Conservation (phyloP, 1,284 basidiomycete genomes). For the Tetrapyrgos nigripes region DNA sequence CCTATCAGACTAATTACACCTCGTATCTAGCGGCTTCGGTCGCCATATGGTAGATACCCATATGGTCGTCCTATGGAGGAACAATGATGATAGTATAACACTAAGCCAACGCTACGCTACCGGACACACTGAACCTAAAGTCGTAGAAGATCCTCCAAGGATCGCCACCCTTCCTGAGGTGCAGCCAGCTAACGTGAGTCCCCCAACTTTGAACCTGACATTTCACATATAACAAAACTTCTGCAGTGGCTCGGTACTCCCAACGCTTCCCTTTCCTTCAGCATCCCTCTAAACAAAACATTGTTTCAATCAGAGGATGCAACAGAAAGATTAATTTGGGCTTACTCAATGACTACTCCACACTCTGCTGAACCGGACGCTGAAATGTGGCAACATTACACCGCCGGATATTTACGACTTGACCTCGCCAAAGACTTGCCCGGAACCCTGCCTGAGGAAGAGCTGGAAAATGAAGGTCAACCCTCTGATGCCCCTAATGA, state of each 20-base stretch:
- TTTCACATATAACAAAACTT: neutral
- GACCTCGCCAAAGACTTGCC: slow-evolving; percentile 49
- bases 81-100: slow-evolving; percentile 47
- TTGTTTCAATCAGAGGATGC: slow-evolving; percentile 37
- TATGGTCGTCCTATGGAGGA: slow-evolving; percentile 55
- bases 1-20: slow-evolving; percentile 10
- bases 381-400: slow-evolving; percentile 51
- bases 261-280: slow-evolving; percentile 42
- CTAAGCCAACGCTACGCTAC: slow-evolving; percentile 45
- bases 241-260: slow-evolving; percentile 32
- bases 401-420: slow-evolving; percentile 51
- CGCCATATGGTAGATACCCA: slow-evolving; percentile 51
- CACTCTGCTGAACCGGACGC: slow-evolving; percentile 41
- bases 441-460: slow-evolving; percentile 7
- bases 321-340: slow-evolving; percentile 54
- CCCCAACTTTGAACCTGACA: neutral
- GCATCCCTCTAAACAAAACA: slow-evolving; percentile 47
- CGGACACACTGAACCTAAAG: slow-evolving; percentile 40
- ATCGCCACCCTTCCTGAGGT: slow-evolving; percentile 40
- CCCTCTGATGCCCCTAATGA: neutral
- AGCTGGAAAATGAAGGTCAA: slow-evolving; percentile 2
- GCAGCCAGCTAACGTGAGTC: slow-evolving; percentile 36
- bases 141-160: slow-evolving; percentile 39
- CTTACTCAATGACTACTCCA: slow-evolving; percentile 54
- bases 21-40: slow-evolving; percentile 57